Evolutionary conservation across 345 rosid genomes (phyloP).

Genomic region (Eucalyptus paniculata): DNA sequence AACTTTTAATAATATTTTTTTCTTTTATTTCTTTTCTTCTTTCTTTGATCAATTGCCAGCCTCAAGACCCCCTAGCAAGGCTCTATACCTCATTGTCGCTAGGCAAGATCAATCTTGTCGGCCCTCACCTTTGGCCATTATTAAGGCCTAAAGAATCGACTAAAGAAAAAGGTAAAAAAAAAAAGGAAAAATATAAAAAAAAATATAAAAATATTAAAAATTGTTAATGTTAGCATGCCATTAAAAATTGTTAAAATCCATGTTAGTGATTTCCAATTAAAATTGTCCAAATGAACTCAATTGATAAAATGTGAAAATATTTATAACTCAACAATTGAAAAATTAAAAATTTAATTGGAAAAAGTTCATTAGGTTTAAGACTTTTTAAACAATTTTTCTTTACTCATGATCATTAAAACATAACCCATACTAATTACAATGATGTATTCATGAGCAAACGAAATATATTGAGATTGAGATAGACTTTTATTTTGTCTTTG

Average conservation of each 20-base stretch:
- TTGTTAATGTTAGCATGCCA: neutral
- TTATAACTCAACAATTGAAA: too few relatives aligned
- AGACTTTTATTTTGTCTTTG: neutral
- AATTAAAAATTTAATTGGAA: neutral
- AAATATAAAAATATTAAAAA: too few relatives aligned
- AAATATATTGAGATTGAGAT: neutral
- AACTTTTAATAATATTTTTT: too few relatives aligned
- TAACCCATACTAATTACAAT: too few relatives aligned
- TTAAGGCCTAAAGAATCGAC: fast-evolving
- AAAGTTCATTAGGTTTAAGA: too few relatives aligned
- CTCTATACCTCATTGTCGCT: too few relatives aligned
- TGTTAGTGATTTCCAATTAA: fast-evolving
- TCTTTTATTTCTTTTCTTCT: neutral
- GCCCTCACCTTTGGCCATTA: fast-evolving
- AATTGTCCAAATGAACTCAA: too few relatives aligned
- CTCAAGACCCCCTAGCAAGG: too few relatives aligned
- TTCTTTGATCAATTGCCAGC: fast-evolving
- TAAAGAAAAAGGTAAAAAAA: neutral
- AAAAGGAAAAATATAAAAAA: too few relatives aligned
- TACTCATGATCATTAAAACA: too few relatives aligned
- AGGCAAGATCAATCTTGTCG: neutral
- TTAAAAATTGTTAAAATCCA: fast-evolving
- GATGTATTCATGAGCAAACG: neutral
- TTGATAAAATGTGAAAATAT: too few relatives aligned
- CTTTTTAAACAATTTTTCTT: too few relatives aligned